These are phyloP conservation scores for Aquilaria malaccensis DNA, from an alignment of 345 rosid species.

Conservation along the genomic window DNA sequence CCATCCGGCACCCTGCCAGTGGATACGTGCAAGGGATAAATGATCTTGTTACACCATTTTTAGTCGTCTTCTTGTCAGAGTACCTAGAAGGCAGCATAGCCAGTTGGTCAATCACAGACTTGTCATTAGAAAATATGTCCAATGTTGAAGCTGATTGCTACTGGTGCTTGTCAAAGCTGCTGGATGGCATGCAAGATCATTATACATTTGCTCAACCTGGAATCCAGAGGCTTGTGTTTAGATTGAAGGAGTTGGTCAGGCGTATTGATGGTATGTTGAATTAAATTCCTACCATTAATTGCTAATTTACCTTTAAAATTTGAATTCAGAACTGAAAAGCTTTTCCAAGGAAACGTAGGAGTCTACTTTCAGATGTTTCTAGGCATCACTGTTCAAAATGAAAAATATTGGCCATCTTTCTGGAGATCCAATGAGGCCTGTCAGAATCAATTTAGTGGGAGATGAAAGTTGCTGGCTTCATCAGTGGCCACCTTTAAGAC, in stretches of 20 bases:
- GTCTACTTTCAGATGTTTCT: no score
- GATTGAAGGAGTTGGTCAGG: slow-evolving; percentile 90
- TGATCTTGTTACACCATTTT: slow-evolving; percentile 95
- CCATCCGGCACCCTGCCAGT: slow-evolving; percentile 97
- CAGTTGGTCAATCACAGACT: slow-evolving; percentile 65
- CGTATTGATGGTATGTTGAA: slow-evolving; percentile 75
- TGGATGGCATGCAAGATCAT: slow-evolving; percentile 99
- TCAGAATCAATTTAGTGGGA: no score
- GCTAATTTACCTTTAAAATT: no score
- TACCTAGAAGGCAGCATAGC: slow-evolving; percentile 75
- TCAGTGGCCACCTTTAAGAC: no score
- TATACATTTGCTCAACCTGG: slow-evolving; percentile 99
- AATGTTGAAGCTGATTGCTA: slow-evolving; percentile 93
- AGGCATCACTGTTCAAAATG: no score
- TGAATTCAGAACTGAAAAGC: no score
- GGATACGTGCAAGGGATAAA: slow-evolving; percentile 99
- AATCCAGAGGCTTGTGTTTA: slow-evolving; percentile 97
- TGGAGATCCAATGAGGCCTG: no score
- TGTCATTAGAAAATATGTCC: slow-evolving; percentile 59
- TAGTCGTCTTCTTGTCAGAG: slow-evolving; percentile 90
- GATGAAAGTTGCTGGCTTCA: no score
- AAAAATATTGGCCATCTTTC: no score
- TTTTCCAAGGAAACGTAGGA: no score
- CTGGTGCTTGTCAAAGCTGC: slow-evolving; percentile 94
- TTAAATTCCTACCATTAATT: no score